Conservation (phyloP, 1,284 basidiomycete genomes). For the Cryptococcus sp. region DNA sequence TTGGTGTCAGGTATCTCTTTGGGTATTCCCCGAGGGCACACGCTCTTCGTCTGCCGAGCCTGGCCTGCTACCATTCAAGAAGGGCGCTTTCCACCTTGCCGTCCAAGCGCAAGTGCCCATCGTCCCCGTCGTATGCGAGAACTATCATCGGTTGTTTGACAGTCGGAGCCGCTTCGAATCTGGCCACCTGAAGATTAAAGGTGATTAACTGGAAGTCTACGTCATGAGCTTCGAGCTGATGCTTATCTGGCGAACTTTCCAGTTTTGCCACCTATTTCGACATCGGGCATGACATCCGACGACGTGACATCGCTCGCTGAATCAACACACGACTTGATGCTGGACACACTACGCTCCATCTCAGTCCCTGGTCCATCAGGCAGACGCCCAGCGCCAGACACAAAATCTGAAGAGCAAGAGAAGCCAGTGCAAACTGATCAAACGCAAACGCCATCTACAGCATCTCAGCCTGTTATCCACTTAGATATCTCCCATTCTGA, state of each 20-base stretch:
- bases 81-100: slow-evolving; percentile 96
- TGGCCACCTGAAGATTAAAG: slow-evolving; percentile 77
- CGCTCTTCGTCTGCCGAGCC: slow-evolving; percentile 69
- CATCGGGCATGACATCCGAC: slow-evolving; percentile 52
- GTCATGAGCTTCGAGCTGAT: slow-evolving; percentile 53
- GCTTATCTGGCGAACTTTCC: slow-evolving; percentile 67
- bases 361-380: slow-evolving; percentile 32
- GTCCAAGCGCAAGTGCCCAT: slow-evolving; percentile 80
- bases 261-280: slow-evolving; percentile 59
- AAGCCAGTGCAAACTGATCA: not conserved
- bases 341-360: slow-evolving; percentile 49
- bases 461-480: slow-evolving; percentile 4
- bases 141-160: slow-evolving; percentile 82
- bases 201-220: slow-evolving; percentile 65
- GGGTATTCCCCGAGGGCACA: slow-evolving; percentile 93
- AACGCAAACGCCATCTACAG: not conserved
- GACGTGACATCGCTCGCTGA: slow-evolving; percentile 56
- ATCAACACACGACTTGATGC: slow-evolving; percentile 54
- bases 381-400: not conserved
- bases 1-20: slow-evolving; percentile 65
- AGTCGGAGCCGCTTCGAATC: slow-evolving; percentile 73
- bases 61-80: slow-evolving; percentile 86
- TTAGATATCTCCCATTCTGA: slow-evolving; percentile 7
- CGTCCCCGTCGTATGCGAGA: slow-evolving; percentile 89
- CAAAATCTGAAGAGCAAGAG: not conserved